Conservation (phyloP, 2,329 filamentous ascomycete species). For the Pseudocercospora fuligena region DNA sequence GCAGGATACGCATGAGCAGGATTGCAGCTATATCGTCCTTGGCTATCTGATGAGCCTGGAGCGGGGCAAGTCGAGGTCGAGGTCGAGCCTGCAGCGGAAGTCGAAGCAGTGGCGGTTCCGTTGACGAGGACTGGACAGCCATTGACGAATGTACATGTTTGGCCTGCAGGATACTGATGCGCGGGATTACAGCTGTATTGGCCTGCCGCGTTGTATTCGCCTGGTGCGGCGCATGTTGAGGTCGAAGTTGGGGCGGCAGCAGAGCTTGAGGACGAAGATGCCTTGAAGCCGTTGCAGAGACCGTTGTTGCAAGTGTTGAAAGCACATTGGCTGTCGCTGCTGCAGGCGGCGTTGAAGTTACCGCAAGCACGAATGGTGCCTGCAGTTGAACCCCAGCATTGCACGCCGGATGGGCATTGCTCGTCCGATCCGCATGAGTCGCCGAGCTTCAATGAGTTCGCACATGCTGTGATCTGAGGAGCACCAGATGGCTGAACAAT, state of each 20-base stretch:
- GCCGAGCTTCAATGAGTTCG: conserved; percentile 31
- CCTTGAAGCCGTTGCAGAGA: conserved; percentile 32
- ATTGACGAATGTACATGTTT: conserved; percentile 9
- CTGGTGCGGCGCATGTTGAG: conserved; percentile 13
- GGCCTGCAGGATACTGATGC: conserved; percentile 15
- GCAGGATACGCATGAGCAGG: conserved; percentile 17
- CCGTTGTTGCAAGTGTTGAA: conserved; percentile 36
- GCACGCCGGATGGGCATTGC: conserved; percentile 28
- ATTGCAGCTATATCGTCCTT: conserved; percentile 10
- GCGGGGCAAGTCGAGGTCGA: conserved; percentile 2
- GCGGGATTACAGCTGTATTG: conserved; percentile 19
- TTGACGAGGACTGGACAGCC: conserved; percentile 16
- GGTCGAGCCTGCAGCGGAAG: background rate
- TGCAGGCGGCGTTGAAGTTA: conserved; percentile 35
- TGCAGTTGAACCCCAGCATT: conserved; percentile 30
- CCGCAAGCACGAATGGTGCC: conserved; percentile 28
- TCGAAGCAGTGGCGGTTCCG: conserved; percentile 5
- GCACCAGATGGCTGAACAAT: conserved; percentile 23
- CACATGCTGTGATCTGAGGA: conserved; percentile 25
- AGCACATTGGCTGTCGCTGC: conserved; percentile 30
- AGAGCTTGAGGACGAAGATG: conserved; percentile 15
- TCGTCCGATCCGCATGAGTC: conserved; percentile 24
- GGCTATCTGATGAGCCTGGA: background rate
- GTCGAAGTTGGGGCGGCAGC: conserved; percentile 8
- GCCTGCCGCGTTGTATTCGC: conserved; percentile 9